These are phyloP conservation scores for Tylopilus rubrobrunneus DNA, from an alignment of 768 basidiomycete species.

Conservation along the genomic window DNA sequence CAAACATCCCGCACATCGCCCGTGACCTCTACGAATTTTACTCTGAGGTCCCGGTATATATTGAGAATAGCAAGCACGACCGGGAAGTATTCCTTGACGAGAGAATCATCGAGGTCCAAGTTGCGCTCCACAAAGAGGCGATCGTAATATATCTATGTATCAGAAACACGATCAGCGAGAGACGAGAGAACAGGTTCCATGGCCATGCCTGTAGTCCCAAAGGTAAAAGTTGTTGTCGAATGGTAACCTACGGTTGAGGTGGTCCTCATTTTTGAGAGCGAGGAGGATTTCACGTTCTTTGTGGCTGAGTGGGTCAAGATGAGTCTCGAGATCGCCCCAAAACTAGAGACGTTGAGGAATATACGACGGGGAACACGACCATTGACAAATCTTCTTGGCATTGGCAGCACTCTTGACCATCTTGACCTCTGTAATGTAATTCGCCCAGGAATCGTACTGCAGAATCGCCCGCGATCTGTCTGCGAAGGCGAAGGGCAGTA, in stretches of 20 bases:
- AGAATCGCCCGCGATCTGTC: constrained; percentile 61
- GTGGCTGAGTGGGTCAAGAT: constrained; percentile 60
- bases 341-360: constrained; percentile 45
- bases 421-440: constrained; percentile 79
- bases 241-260: constrained; percentile 51
- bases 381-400: constrained; percentile 48
- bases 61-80: constrained; percentile 78
- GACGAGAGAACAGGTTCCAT: no score
- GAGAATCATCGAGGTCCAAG: no score
- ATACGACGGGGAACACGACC: no score
- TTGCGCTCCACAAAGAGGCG: no score
- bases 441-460: constrained; percentile 78
- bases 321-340: constrained; percentile 60
- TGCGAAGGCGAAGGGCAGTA: constrained; percentile 66
- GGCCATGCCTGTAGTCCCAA: no score
- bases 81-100: no score
- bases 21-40: constrained; percentile 59
- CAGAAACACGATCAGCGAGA: no score
- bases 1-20: constrained; percentile 61
- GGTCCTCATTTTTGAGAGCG: constrained; percentile 72
- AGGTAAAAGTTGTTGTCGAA: no score
- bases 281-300: constrained; percentile 67
- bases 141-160: no score
- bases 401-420: constrained; percentile 74
- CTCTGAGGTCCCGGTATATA: constrained; percentile 81